Conservation (phyloP, 768 basidiomycete species). For the Cystobasidium ongulense region DNA sequence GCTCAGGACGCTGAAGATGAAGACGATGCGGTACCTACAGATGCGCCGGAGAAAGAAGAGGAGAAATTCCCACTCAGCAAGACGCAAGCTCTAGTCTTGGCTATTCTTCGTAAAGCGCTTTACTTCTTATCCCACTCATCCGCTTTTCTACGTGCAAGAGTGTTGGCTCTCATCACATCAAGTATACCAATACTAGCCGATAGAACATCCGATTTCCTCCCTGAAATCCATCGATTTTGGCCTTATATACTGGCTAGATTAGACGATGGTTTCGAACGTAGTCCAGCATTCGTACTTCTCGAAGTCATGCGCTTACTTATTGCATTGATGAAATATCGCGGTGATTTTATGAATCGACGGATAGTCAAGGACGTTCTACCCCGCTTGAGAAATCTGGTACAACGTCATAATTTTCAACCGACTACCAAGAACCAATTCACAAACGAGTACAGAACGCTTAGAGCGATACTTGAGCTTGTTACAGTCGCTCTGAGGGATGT, state of each 20-base stretch:
- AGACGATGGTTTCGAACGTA: slow-evolving; percentile 9
- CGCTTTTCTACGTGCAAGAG: slow-evolving; percentile 71
- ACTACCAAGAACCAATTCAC: slow-evolving; percentile 55
- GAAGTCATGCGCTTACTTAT: slow-evolving; percentile 70
- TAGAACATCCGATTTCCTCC: slow-evolving; percentile 65
- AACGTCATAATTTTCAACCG: slow-evolving; percentile 54
- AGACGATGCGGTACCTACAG: slow-evolving; percentile 54
- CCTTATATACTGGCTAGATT: slow-evolving; percentile 61
- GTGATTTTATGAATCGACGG: slow-evolving; percentile 73
- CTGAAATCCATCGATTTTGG: slow-evolving; percentile 82
- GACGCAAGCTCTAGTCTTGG: slow-evolving; percentile 65
- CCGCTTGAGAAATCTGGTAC: slow-evolving; percentile 58
- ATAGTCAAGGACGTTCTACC: slow-evolving; percentile 96
- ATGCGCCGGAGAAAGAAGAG: slow-evolving; percentile 45
- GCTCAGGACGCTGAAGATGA: slow-evolving; percentile 48
- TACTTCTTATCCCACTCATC: slow-evolving; percentile 88
- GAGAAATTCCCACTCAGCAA: slow-evolving; percentile 52
- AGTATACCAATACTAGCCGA: slow-evolving; percentile 61
- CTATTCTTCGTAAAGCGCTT: slow-evolving; percentile 76
- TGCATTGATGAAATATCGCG: slow-evolving; percentile 59
- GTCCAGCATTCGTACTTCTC: slow-evolving; percentile 59
- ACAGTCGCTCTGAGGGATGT: slow-evolving; percentile 58
- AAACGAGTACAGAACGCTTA: slow-evolving; percentile 68
- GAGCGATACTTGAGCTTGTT: slow-evolving; percentile 68
- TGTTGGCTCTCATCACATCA: slow-evolving; percentile 64